A percentile compares a stretch with the other conserved stretches of the same genome.
Evolutionary conservation across 495 filamentous ascomycete genomes (phyloP).

Genomic region (Jackrogersella minutella): DNA sequence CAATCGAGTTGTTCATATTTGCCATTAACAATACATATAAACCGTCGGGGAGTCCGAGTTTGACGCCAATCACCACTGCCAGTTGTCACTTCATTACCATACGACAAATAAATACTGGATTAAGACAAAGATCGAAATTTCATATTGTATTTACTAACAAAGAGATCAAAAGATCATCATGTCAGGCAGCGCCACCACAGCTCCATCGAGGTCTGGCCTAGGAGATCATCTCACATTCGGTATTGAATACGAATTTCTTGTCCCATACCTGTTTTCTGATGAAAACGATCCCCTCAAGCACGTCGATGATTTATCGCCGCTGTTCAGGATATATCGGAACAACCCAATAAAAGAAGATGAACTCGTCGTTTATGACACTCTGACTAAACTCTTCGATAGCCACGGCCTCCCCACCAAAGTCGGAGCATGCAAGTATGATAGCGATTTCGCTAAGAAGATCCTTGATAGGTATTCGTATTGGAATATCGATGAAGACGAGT

Average conservation of each 20-base stretch:
- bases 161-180: background rate
- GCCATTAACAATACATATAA: background rate
- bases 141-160: background rate
- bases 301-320: constrained; percentile 18
- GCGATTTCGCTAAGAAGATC: background rate
- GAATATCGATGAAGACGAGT: background rate
- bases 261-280: constrained; percentile 14
- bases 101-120: background rate
- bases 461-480: constrained; percentile 3
- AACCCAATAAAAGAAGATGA: background rate
- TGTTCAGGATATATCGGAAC: background rate
- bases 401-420: background rate
- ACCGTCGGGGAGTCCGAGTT: too few relatives aligned
- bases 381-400: background rate
- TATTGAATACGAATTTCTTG: constrained; percentile 45
- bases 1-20: background rate
- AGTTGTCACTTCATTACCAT: too few relatives aligned
- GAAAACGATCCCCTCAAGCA: background rate
- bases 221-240: constrained; percentile 37
- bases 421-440: background rate
- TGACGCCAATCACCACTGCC: too few relatives aligned
- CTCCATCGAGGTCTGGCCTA: background rate
- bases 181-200: background rate
- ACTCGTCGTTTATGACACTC: background rate
- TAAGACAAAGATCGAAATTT: background rate